phyloP scores from a whole-genome alignment of 2,329 filamentous ascomycete genomes.

The Nakataea oryzae region DNA sequence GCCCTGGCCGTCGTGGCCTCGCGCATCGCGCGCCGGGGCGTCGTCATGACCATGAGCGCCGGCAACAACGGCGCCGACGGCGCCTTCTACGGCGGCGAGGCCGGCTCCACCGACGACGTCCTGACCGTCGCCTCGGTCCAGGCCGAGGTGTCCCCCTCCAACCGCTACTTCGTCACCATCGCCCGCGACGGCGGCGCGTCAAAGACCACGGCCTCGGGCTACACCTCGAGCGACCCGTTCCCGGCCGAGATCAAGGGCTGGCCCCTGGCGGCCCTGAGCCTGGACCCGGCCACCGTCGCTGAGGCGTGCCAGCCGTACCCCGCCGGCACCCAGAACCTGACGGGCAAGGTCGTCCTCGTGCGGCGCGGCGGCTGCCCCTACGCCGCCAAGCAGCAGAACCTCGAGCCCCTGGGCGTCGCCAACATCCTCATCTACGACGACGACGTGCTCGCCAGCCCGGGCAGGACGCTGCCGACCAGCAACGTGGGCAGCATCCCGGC shows the following conservation, averaged over 20 bases:
- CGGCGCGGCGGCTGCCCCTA: constrained; percentile 13
- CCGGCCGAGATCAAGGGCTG: constrained; percentile 10
- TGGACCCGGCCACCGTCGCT: constrained; percentile 9
- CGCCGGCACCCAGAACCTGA: constrained; percentile 24
- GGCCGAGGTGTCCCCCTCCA: constrained; percentile 8
- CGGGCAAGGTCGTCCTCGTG: constrained; percentile 28
- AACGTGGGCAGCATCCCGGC: neutral
- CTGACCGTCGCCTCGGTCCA: constrained; percentile 33
- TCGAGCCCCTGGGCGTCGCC: constrained; percentile 16
- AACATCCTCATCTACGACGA: constrained; percentile 20
- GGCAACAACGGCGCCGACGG: constrained; percentile 25
- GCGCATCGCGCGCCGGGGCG: constrained; percentile 28
- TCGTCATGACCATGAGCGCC: constrained; percentile 26
- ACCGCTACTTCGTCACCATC: constrained; percentile 8
- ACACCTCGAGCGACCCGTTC: constrained; percentile 7
- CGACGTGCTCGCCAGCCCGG: neutral
- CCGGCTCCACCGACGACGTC: constrained; percentile 25
- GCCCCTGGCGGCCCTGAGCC: constrained; percentile 14
- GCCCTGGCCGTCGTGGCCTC: constrained; percentile 23
- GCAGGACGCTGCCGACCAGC: constrained; percentile 6
- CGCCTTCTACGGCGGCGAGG: neutral
- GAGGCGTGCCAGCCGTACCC: constrained; percentile 29
- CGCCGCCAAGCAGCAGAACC: constrained; percentile 17
- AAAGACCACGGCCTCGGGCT: constrained; percentile 6
- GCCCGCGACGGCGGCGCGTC: neutral